Evolutionary conservation across 2,329 filamentous ascomycete genomes (phyloP).

Genomic region (Endoconidiophora laricicola): DNA sequence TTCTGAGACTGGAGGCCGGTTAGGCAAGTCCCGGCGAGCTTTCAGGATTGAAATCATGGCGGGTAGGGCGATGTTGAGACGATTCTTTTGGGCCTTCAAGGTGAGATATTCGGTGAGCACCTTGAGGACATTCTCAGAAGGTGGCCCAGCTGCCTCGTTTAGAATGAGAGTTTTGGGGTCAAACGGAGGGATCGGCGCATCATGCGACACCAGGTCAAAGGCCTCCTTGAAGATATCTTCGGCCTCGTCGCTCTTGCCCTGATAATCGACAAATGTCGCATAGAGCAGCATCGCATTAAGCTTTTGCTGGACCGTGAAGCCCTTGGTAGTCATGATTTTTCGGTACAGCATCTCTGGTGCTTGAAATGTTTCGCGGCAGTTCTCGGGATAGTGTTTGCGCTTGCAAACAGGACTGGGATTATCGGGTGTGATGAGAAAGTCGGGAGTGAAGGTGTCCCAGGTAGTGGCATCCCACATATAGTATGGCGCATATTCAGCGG

Average conservation of each 20-base stretch:
- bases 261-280: constrained; percentile 72
- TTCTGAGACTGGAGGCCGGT: constrained; percentile 18
- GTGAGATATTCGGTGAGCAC: constrained; percentile 63
- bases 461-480: constrained; percentile 52
- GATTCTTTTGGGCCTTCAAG: constrained; percentile 54
- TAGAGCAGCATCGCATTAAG: constrained; percentile 70
- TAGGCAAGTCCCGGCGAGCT: constrained; percentile 47
- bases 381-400: constrained; percentile 47
- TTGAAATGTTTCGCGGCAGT: constrained; percentile 54
- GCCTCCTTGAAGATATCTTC: constrained; percentile 60
- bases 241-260: constrained; percentile 46
- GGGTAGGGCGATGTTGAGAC: constrained; percentile 55
- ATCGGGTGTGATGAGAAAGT: constrained; percentile 63
- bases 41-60: constrained; percentile 74
- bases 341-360: constrained; percentile 64
- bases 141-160: constrained; percentile 36
- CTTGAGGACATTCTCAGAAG: constrained; percentile 59
- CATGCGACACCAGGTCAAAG: constrained; percentile 52
- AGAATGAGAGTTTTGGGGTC: constrained; percentile 47
- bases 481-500: constrained; percentile 67
- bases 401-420: constrained; percentile 65
- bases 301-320: constrained; percentile 63
- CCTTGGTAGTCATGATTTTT: constrained; percentile 63
- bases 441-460: constrained; percentile 48
- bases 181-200: constrained; percentile 26